These are phyloP conservation scores for Seminavis robusta DNA, from an alignment of 108 stramenopile species.

Conservation along the genomic window DNA sequence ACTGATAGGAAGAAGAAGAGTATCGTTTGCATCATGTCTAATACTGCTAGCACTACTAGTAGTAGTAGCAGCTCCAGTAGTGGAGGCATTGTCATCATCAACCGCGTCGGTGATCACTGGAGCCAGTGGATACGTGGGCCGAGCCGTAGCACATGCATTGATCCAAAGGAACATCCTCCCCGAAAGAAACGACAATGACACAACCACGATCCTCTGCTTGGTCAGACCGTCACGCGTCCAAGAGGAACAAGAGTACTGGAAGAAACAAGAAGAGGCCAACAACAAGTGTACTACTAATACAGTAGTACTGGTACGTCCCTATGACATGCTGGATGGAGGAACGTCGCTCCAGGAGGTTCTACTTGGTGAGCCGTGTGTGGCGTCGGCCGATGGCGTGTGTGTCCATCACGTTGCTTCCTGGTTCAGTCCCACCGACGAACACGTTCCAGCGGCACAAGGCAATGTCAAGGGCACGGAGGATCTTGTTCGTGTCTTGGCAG, in stretches of 20 bases:
- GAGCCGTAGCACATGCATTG: conserved; percentile 49
- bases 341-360: conserved; percentile 40
- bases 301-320: conserved; percentile 42
- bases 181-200: neutral
- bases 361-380: conserved; percentile 13
- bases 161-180: conserved; percentile 5
- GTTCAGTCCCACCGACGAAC: conserved; percentile 79
- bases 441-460: conserved; percentile 65
- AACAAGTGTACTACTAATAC: neutral
- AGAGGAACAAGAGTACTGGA: conserved; percentile 67
- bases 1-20: too few species aligned
- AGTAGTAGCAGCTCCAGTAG: too few species aligned
- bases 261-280: neutral
- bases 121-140: conserved; percentile 73
- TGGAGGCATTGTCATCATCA: too few species aligned
- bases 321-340: conserved; percentile 85
- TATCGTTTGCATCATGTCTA: too few species aligned
- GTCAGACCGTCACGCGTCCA: conserved; percentile 50
- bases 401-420: conserved; percentile 80
- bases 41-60: too few species aligned
- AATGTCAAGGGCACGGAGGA: conserved; percentile 77
- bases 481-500: conserved; percentile 39
- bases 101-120: too few species aligned
- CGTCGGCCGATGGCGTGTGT: conserved; percentile 18
- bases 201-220: conserved; percentile 43